Conservation (phyloP, 1,284 basidiomycete species). For the Pascua guehoae region DNA sequence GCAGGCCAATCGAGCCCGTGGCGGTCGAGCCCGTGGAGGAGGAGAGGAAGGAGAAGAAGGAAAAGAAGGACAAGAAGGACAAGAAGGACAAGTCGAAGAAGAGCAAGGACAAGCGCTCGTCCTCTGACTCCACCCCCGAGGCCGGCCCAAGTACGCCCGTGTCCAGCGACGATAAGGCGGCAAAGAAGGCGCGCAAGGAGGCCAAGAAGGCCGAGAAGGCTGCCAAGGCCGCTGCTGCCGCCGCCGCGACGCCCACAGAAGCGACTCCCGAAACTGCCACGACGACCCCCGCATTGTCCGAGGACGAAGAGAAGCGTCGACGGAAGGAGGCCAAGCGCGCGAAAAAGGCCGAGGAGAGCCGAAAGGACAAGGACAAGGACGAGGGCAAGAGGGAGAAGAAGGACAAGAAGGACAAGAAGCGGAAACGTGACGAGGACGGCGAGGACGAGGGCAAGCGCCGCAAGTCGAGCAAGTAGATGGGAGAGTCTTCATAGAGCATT, state of each 20-base stretch:
- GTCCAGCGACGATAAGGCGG: conserved; percentile 1
- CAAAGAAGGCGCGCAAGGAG: conserved; percentile 7
- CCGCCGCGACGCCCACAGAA: neutral
- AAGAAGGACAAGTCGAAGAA: conserved; percentile 2
- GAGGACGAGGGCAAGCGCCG: conserved; percentile 3
- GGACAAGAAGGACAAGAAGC: conserved; percentile 6
- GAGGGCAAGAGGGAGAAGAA: conserved; percentile 1
- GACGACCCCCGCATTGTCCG: neutral
- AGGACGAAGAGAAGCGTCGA: conserved; percentile 9
- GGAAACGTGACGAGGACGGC: conserved; percentile 3
- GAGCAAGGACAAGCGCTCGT: neutral
- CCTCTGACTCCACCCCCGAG: neutral
- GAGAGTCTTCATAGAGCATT: no score
- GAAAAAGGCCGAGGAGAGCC: conserved; percentile 1
- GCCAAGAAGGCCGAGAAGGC: conserved; percentile 14
- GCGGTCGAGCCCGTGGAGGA: conserved; percentile 6
- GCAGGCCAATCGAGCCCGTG: neutral
- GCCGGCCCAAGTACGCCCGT: neutral
- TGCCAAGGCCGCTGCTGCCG: conserved; percentile 11
- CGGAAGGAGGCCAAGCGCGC: conserved; percentile 11
- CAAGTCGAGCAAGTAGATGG: conserved; percentile 1
- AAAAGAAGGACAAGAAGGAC: neutral
- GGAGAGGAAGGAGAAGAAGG: conserved; percentile 5
- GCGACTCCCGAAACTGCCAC: neutral
- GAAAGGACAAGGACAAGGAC: conserved; percentile 1